Base-by-base conservation (phyloP, 192 early-diverging fungal genomes). In the Thamnidium elegans region DNA sequence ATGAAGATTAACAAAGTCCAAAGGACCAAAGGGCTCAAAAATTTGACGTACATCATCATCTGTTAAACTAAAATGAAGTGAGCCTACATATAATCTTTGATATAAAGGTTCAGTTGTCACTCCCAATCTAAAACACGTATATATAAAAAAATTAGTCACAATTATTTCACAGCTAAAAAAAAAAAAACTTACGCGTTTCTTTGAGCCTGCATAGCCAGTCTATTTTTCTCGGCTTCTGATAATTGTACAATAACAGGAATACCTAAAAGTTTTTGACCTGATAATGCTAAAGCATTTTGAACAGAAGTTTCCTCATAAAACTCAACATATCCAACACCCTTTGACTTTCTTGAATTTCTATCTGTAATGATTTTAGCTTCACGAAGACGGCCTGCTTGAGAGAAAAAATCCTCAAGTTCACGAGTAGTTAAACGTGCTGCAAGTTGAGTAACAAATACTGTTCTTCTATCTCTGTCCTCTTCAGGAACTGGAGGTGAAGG, bases 301-400 rank as follows among this genome's bases (percentile, higher is more conserved):
- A 94, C 94, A 32, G 93, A 86, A 7, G 81, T 84, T 62, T 88
- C 84, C 5, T 92, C 88, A 74, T 94, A 92, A 80, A 97, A 99
- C 75, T 99, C 96, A 4, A 99, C 91, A 70, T 97, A 99, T 17
- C 92, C 96, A 39, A 97, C 91, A 31, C 92, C 96, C 66, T 94
- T 92, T 30, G 93, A 95, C 50, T 92, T 81, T 58, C 92, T 78
- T 10, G 90, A 86, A 34, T 85, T 86, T 56, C 87, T 82, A 72
- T 97, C 94, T n/a, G 89, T 79, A 42, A 97, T 92, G 50, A 94
- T 87, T 50, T 85, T 80, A 3, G 90, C 96, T 67, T 95, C 92
- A 20, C 94, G 86, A 9, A 98, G 92, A 61, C 84, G 86, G 15
- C 96, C 96, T 23, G 83, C 88, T 32, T 77, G 68, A 52, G 77